Conservation (phyloP, 2,329 filamentous ascomycete genomes). For the Gremmenia infestans region DNA sequence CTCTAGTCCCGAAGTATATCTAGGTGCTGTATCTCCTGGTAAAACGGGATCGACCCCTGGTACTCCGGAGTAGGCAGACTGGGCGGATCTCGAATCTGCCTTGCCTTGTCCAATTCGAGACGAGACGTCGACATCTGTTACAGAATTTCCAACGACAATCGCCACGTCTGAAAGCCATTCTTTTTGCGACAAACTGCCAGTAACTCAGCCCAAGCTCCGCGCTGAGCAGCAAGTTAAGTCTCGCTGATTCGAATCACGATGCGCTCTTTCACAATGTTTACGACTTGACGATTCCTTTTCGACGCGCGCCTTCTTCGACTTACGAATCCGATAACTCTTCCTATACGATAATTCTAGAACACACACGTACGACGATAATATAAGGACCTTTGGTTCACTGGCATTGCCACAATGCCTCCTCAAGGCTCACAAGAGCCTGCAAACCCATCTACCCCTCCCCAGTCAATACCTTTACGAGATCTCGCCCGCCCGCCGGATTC, state of each 20-base stretch:
- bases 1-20: too few relatives aligned
- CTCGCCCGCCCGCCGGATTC: constrained; percentile 38
- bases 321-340: background rate
- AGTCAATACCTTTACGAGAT: constrained; percentile 69
- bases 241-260: background rate
- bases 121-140: background rate
- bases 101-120: background rate
- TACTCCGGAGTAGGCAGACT: constrained; percentile 1
- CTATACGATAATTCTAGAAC: constrained; percentile 1
- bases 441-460: constrained; percentile 42
- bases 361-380: constrained; percentile 10
- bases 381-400: constrained; percentile 16
- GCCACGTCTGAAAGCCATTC: background rate
- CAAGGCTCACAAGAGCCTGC: constrained; percentile 39
- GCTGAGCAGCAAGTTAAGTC: background rate
- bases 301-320: background rate
- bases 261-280: constrained; percentile 11
- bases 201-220: background rate
- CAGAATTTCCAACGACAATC: background rate
- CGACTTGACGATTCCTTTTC: constrained; percentile 10
- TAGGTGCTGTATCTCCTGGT: too few relatives aligned
- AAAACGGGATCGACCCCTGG: background rate
- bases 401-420: constrained; percentile 40
- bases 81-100: background rate
- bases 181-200: background rate